Percentiles rank a stretch among this genome's conserved stretches.
Conservation (phyloP, 192 early-diverging fungal genomes). For the Dispira parvispora region DNA sequence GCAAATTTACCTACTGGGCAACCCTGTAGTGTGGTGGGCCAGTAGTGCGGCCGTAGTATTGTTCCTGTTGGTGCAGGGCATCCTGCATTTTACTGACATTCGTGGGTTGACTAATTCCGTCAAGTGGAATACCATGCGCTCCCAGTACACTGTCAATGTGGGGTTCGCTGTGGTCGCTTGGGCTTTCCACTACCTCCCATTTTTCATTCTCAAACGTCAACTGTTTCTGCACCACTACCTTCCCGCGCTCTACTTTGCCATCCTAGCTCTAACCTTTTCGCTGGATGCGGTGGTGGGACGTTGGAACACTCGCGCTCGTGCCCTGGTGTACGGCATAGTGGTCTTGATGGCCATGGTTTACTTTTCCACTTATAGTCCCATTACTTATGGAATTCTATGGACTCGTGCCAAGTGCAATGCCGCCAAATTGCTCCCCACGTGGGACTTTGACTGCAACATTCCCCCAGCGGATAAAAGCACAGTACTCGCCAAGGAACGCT, state of each 20-base stretch:
- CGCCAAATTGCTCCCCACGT: slow-evolving; percentile 59
- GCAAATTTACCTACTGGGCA: slow-evolving; percentile 84
- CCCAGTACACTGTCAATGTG: slow-evolving; percentile 35
- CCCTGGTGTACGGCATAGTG: slow-evolving; percentile 28
- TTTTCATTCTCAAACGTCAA: slow-evolving; percentile 80
- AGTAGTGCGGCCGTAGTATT: slow-evolving; percentile 35
- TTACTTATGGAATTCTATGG: slow-evolving; percentile 75
- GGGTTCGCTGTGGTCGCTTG: slow-evolving; percentile 61
- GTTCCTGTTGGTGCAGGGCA: slow-evolving; percentile 37
- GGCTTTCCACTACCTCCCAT: slow-evolving; percentile 72
- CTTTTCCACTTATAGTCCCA: slow-evolving; percentile 56
- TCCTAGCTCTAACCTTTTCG: slow-evolving; percentile 48
- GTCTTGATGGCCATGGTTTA: slow-evolving; percentile 36
- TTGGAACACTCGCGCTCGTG: slow-evolving; percentile 31
- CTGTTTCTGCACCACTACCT: slow-evolving; percentile 90
- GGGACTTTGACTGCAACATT: slow-evolving; percentile 65
- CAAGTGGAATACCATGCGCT: slow-evolving; percentile 19
- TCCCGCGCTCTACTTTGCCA: slow-evolving; percentile 78
- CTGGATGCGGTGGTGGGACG: slow-evolving; percentile 60
- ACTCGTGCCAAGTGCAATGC: slow-evolving; percentile 52
- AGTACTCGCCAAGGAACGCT: background rate
- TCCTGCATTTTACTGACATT: slow-evolving; percentile 36
- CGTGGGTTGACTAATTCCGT: slow-evolving; percentile 26
- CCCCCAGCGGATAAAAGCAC: background rate
- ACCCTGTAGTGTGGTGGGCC: slow-evolving; percentile 72